phyloP scores from a whole-genome alignment of 2,329 filamentous ascomycete species.

The Trichoderma simmonsii region DNA sequence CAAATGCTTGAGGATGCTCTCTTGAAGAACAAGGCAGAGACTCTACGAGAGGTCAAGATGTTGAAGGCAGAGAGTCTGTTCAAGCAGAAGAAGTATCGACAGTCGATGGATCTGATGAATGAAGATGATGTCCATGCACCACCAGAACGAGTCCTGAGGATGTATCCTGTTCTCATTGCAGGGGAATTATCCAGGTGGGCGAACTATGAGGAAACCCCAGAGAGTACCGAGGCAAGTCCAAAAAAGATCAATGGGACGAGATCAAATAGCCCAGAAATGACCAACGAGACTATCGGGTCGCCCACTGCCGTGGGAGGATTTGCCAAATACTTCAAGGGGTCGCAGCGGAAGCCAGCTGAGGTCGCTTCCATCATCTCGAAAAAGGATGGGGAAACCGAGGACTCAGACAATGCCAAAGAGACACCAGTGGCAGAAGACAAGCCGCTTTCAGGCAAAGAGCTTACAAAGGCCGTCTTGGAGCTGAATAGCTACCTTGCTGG shows the following conservation, averaged over 20 bases:
- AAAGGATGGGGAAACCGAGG: constrained; percentile 53
- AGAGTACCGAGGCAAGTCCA: constrained; percentile 39
- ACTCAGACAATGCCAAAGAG: constrained; percentile 52
- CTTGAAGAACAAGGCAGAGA: constrained; percentile 74
- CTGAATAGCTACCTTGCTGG: constrained; percentile 86
- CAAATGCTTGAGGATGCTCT: constrained; percentile 90
- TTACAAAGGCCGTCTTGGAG: constrained; percentile 76
- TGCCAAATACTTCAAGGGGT: constrained; percentile 51
- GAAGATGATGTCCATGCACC: constrained; percentile 82
- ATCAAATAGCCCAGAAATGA: constrained; percentile 28
- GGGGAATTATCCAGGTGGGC: constrained; percentile 68
- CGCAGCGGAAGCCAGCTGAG: constrained; percentile 47
- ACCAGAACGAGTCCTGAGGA: constrained; percentile 78
- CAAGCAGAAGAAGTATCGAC: constrained; percentile 74
- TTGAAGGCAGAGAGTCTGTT: constrained; percentile 86
- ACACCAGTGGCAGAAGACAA: constrained; percentile 44
- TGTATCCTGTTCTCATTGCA: constrained; percentile 82
- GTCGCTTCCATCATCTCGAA: constrained; percentile 60
- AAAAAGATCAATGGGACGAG: constrained; percentile 31
- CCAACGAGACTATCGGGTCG: constrained; percentile 34
- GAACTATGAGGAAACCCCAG: constrained; percentile 38
- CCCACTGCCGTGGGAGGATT: constrained; percentile 45
- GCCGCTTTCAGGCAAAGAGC: constrained; percentile 72
- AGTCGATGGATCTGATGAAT: constrained; percentile 84
- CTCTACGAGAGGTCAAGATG: constrained; percentile 83